These are phyloP conservation scores for Caryocar brasiliense DNA, from an alignment of 441 rosid species.

Conservation along the genomic window DNA sequence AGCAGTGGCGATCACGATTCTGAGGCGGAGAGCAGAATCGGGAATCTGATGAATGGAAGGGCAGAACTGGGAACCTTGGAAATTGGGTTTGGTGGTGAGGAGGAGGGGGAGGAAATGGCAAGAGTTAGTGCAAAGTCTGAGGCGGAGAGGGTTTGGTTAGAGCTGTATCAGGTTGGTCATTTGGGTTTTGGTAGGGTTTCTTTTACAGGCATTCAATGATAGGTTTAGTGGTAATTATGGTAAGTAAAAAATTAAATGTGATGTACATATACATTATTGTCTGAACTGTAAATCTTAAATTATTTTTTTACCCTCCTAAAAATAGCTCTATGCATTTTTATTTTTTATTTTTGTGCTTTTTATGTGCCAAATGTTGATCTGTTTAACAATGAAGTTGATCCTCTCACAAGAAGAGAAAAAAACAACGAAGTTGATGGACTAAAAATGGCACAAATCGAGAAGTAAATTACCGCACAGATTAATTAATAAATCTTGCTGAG, in stretches of 20 bases:
- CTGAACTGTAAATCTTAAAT: neutral
- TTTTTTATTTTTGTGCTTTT: no score
- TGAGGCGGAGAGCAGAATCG: slow-evolving; percentile 22
- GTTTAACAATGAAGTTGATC: no score
- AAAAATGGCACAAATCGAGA: no score
- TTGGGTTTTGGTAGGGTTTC: slow-evolving; percentile 90
- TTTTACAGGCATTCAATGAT: slow-evolving; percentile 32
- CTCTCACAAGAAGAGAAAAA: no score
- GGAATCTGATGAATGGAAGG: slow-evolving; percentile 20
- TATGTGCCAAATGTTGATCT: no score
- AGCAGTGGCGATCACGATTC: slow-evolving; percentile 14
- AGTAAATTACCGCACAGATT: no score
- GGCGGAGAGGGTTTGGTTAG: slow-evolving; percentile 71
- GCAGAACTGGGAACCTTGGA: slow-evolving; percentile 19
- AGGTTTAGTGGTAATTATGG: neutral
- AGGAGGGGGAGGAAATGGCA: slow-evolving; percentile 16
- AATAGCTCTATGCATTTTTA: no score
- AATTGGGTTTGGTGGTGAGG: slow-evolving; percentile 10
- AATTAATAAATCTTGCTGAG: no score
- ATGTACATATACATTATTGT: neutral
- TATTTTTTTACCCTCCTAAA: neutral
- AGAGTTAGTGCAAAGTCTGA: slow-evolving; percentile 34
- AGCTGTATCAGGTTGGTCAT: slow-evolving; percentile 69
- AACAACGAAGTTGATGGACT: no score
- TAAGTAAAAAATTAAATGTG: neutral